Base-by-base conservation (phyloP, 2,329 filamentous ascomycete species). In the Xylaria sp. region DNA sequence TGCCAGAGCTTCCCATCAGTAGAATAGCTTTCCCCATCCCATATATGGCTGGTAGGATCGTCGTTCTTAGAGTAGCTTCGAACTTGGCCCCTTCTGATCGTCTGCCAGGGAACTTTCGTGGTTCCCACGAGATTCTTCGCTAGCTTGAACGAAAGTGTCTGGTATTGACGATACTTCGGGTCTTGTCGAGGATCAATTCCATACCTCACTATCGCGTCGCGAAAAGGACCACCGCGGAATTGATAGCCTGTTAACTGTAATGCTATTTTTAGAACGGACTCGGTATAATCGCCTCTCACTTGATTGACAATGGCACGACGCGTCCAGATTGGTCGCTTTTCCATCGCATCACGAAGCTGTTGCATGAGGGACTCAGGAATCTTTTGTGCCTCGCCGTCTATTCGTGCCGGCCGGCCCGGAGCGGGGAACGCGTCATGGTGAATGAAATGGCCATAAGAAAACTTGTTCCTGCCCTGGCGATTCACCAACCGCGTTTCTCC, bases 1-100 rank as follows among this genome's bases (percentile, higher is more conserved):
- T 98, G 95, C 90, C 93, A 99, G 52, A 95, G 89, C 71, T 95
- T 95, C 40, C 93, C 93, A 71, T 97, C 93, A 1, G 86, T 85
- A 15, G 87, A 87, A 57, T 94, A 87, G 2, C 84, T 84, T 62
- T 87, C 82, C 49, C 94, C 94, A 64, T 96, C 92, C 76, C 97
- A 98, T 1, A 94, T 80, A 75, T 98, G 94, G 56, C 83, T 89
- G 31, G 79, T 75, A 19, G 76, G 77, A 35, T 78, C 74, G 23
- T 78, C 77, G 46, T 78, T 78, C 9, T 67, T 68, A 1, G 75
- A 67, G 35, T 77, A 74, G 60, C 74, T 76, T 19, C 77, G 79
- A 6, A 78, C 72, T 28, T 79, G 77, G 14, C 75, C 77, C 63
- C 78, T 80, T 33, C 82, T 78, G 15, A 85, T 74, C 2, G 79